phyloP scores from a whole-genome alignment of 495 filamentous ascomycete genomes.

The Apodospora peruviana region DNA sequence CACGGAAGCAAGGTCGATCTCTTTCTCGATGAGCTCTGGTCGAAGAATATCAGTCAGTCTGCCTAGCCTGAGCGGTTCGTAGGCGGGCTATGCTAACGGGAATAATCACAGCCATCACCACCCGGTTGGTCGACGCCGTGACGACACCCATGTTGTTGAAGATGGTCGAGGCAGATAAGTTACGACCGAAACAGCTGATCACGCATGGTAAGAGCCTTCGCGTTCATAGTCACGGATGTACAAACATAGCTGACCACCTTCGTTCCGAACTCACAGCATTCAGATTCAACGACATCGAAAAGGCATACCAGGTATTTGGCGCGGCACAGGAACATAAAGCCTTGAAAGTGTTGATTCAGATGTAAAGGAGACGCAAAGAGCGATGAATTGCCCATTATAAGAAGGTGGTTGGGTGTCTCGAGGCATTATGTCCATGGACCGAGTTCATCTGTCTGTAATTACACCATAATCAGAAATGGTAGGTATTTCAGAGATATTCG shows the following conservation, averaged over 20 bases:
- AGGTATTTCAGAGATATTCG: too few species aligned
- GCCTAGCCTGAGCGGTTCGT: too few species aligned
- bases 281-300: conserved; percentile 31
- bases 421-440: too few species aligned
- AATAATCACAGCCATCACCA: conserved; percentile 39
- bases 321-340: conserved; percentile 27
- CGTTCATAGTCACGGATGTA: background rate
- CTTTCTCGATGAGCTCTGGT: conserved; percentile 37
- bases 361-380: too few species aligned
- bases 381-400: too few species aligned
- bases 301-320: conserved; percentile 32
- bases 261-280: conserved; percentile 15
- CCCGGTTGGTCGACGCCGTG: conserved; percentile 37
- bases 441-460: too few species aligned
- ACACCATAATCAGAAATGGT: too few species aligned
- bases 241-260: background rate
- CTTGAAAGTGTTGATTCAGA: conserved; percentile 31
- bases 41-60: conserved; percentile 40
- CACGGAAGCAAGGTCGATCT: conserved; percentile 39
- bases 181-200: conserved; percentile 34
- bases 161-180: conserved; percentile 30
- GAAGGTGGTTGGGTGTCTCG: too few species aligned
- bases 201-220: conserved; percentile 33
- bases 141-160: conserved; percentile 39
- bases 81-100: conserved; percentile 8